Evolutionary conservation across 2,329 filamentous ascomycete species (phyloP).

Genomic region (Colletotrichum endophyticum): DNA sequence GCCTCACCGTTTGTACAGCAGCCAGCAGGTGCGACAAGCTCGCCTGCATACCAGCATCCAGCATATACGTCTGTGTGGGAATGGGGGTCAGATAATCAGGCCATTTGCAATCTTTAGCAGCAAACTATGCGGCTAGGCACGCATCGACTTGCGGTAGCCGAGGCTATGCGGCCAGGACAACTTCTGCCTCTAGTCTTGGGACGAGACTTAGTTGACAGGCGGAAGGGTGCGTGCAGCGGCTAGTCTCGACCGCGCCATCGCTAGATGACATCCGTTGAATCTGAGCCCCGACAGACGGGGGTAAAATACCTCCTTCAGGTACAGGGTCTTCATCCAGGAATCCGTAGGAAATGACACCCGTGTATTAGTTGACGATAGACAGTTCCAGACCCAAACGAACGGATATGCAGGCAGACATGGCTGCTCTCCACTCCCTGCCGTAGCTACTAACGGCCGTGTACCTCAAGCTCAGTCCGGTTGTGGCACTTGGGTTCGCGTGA

Average conservation of each 20-base stretch:
- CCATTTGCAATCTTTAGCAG: background rate
- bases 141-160: background rate
- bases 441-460: background rate
- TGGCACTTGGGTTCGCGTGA: background rate
- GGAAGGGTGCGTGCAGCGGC: background rate
- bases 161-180: background rate
- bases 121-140: background rate
- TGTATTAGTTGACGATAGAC: background rate
- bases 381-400: background rate
- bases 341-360: background rate
- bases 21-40: background rate
- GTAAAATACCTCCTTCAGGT: background rate
- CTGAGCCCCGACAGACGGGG: background rate
- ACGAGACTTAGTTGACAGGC: slow-evolving; percentile 3
- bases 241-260: background rate
- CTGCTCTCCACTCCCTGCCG: background rate
- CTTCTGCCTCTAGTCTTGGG: background rate
- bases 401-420: background rate
- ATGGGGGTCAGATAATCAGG: slow-evolving; percentile 9
- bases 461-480: background rate
- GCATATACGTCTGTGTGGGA: background rate
- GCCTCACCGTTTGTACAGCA: background rate
- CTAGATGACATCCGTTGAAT: background rate
- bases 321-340: background rate
- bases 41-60: background rate